Evolutionary conservation across 768 basidiomycete species (phyloP).

Genomic region (Tylopilus felleus): DNA sequence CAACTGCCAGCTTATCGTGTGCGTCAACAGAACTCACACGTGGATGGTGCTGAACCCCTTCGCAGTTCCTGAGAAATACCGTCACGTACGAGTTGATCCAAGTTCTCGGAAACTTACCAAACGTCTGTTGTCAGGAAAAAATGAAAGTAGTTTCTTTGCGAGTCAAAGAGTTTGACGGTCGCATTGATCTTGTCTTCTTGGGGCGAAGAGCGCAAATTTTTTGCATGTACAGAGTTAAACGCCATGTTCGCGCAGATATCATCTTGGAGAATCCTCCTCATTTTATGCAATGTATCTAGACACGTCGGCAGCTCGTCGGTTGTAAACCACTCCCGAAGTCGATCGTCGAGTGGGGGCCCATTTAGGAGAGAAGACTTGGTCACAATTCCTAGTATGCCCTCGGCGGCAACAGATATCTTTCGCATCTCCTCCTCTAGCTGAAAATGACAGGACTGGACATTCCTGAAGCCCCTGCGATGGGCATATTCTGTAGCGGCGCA

Average conservation of each 20-base stretch:
- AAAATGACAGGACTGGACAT: conserved; percentile 8
- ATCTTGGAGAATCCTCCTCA: conserved; percentile 6
- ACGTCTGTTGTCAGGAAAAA: conserved; percentile 1
- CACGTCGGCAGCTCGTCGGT: conserved; percentile 1
- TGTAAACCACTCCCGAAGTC: conserved; percentile 10
- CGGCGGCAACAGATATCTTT: background rate
- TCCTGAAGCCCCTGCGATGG: background rate
- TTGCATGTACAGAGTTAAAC: background rate
- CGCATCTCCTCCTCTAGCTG: conserved; percentile 15
- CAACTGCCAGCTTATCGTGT: no score
- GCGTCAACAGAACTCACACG: no score
- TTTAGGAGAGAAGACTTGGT: background rate
- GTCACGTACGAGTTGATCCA: background rate
- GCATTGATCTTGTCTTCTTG: conserved; percentile 5
- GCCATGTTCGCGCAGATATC: background rate
- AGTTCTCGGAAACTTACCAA: conserved; percentile 1
- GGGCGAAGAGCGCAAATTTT: background rate
- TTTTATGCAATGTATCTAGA: conserved; percentile 4
- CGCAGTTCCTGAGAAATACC: conserved; percentile 2
- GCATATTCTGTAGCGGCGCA: conserved; percentile 1
- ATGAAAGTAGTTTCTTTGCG: conserved; percentile 1
- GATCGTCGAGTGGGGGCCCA: conserved; percentile 6
- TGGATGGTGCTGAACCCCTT: background rate
- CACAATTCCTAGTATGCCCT: conserved; percentile 1
- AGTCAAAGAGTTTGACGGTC: conserved; percentile 7